phyloP scores from a whole-genome alignment of 305 asterid species.

The Solanum hybrid region DNA sequence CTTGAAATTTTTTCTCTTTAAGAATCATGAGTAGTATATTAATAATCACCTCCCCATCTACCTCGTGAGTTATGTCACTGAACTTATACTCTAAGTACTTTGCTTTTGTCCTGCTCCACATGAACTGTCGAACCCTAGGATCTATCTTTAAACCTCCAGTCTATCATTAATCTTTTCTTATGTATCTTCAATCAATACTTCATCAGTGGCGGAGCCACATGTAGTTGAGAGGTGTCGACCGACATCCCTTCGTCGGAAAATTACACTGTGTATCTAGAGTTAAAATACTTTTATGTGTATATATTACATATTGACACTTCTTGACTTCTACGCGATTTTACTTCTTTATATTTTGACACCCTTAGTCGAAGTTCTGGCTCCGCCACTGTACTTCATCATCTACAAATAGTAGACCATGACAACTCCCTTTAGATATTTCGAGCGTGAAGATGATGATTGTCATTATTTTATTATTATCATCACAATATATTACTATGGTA shows the following conservation, averaged over 20 bases:
- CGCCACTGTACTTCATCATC: not conserved
- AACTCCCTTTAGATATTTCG: not conserved
- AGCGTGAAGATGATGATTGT: not conserved
- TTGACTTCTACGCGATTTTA: too few relatives aligned
- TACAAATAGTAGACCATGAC: not conserved
- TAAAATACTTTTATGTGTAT: too few relatives aligned
- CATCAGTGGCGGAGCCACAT: not conserved
- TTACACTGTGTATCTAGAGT: too few relatives aligned
- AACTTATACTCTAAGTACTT: not conserved
- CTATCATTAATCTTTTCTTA: not conserved
- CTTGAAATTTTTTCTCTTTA: too few relatives aligned
- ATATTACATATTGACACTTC: too few relatives aligned
- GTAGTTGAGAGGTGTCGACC: too few relatives aligned
- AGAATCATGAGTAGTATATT: not conserved
- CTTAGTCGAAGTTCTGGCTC: too few relatives aligned
- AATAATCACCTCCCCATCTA: not conserved
- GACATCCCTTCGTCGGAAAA: fast-evolving
- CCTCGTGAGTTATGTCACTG: not conserved
- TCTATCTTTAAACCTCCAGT: not conserved
- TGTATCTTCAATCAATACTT: not conserved
- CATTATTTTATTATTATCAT: not conserved
- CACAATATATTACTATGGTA: not conserved
- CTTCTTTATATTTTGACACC: too few relatives aligned
- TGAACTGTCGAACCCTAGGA: not conserved
- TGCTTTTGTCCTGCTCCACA: not conserved